phyloP scores from a whole-genome alignment of 345 rosid genomes.

The Eucalyptus fibrosa region DNA sequence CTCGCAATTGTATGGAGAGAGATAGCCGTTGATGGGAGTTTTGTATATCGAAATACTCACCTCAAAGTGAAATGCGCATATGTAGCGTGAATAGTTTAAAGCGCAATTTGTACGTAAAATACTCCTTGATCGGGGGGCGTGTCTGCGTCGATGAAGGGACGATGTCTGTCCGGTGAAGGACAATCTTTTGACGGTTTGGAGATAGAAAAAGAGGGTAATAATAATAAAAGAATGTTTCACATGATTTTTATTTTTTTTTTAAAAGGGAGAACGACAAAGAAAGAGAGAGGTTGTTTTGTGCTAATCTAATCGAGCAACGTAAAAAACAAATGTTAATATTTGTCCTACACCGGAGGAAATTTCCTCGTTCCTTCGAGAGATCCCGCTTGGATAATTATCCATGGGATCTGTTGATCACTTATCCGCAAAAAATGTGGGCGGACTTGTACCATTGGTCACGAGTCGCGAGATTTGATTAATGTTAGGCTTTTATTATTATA shows the following conservation, averaged over 20 bases:
- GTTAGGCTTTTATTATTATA: not conserved
- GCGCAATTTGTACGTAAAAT: not conserved
- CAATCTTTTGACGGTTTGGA: not conserved
- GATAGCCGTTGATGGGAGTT: not conserved
- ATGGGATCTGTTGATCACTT: not conserved
- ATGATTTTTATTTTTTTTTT: not conserved
- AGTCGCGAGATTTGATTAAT: not conserved
- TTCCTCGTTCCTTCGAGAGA: not conserved
- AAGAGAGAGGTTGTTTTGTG: not conserved
- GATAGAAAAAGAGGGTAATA: not conserved
- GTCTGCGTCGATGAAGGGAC: not conserved
- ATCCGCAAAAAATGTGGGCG: not conserved
- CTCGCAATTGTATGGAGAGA: not conserved
- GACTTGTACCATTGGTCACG: not conserved
- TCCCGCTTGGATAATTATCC: not conserved
- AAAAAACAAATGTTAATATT: not conserved
- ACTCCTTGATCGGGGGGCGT: not conserved
- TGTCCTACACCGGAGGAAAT: not conserved
- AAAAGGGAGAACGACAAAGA: not conserved
- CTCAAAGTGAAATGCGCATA: not conserved
- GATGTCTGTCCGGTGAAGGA: not conserved
- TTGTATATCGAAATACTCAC: not conserved
- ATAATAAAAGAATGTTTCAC: not conserved
- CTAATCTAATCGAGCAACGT: not conserved
- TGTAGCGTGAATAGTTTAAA: not conserved